These are phyloP conservation scores for Coemansia javaensis DNA, from an alignment of 192 early-diverging fungal species.

Conservation along the genomic window DNA sequence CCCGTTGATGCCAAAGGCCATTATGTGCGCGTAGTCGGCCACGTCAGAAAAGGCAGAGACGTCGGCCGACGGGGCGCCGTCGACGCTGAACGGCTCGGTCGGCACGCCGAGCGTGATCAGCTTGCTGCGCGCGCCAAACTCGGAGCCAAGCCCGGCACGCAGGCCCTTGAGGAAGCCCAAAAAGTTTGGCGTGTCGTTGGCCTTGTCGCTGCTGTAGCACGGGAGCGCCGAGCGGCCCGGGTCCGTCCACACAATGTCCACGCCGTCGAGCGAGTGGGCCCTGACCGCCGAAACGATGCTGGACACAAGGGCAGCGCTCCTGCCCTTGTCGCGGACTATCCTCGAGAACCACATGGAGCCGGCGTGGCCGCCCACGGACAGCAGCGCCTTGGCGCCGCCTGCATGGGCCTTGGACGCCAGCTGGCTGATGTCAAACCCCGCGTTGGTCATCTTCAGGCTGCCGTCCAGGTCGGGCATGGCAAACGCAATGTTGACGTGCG, in stretches of 20 bases:
- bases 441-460: too few species aligned
- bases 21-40: constrained; percentile 63
- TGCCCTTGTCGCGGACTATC: constrained; percentile 42
- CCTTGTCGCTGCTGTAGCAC: constrained; percentile 42
- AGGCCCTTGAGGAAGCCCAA: constrained; percentile 57
- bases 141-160: constrained; percentile 18
- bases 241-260: too few species aligned
- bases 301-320: constrained; percentile 54
- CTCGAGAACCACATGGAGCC: constrained; percentile 62
- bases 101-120: constrained; percentile 63
- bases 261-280: constrained; percentile 52
- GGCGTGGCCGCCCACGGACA: constrained; percentile 28
- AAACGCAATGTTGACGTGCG: constrained; percentile 59
- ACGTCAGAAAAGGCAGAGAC: constrained; percentile 57
- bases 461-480: neutral
- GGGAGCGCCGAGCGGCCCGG: constrained; percentile 51
- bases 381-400: too few species aligned
- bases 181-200: constrained; percentile 64
- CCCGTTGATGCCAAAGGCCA: constrained; percentile 62
- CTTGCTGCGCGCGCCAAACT: constrained; percentile 36
- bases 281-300: constrained; percentile 56
- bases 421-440: too few species aligned
- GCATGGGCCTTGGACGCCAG: neutral
- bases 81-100: constrained; percentile 55
- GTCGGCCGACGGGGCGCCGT: constrained; percentile 47